Base-by-base conservation (phyloP, 2,329 filamentous ascomycete species). In the Apiospora hydei region DNA sequence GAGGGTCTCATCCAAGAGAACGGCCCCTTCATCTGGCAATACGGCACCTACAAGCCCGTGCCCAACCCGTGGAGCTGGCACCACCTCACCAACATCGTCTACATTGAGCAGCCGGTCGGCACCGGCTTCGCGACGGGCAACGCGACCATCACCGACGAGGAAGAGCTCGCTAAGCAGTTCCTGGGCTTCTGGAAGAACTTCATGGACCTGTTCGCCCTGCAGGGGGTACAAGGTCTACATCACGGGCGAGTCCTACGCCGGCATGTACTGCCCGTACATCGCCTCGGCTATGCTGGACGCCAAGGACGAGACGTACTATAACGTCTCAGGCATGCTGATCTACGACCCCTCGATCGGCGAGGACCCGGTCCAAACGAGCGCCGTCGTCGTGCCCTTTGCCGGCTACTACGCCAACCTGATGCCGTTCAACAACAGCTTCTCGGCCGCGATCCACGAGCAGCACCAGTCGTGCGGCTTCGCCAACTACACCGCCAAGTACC, bases 1-100 rank as follows among this genome's bases (percentile, higher is more conserved):
- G 87, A 91, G 75, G 93, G 92, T 10, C 84, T 95, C 1, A 80
- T 96, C 13, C 92, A 94, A 69, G 93, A 96, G 76, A 95, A 94
- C 76, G 93, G 94, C 0, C 92, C 93, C 0, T 92, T 94, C 77
- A 72, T 88, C 6, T 94, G 92, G 91, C 88, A 92, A 78, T 86
- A 89, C 16, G 94, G 94, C 46, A 95, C 92, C 0, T 88, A 86
- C 71, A 85, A 86, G 24, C 92, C 93, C 0, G 85, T 90, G 0
- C 82, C 84, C 64, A 95, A 95, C 78, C 86, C 88, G 0, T 95
- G 91, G 83, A 88, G 88, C n/a, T 95, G 92, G 92, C 89, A 89
- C 73, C 92, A 92, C 69, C 82, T 96, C 47, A 93, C 93, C 70
- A 94, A 95, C 80, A 88, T 95, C 77, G 84, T 96, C 67, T 96